A percentile compares a stretch with the other conserved stretches of the same genome.
Conservation (phyloP, 306 rosid species). For the Neltuma alba region DNA sequence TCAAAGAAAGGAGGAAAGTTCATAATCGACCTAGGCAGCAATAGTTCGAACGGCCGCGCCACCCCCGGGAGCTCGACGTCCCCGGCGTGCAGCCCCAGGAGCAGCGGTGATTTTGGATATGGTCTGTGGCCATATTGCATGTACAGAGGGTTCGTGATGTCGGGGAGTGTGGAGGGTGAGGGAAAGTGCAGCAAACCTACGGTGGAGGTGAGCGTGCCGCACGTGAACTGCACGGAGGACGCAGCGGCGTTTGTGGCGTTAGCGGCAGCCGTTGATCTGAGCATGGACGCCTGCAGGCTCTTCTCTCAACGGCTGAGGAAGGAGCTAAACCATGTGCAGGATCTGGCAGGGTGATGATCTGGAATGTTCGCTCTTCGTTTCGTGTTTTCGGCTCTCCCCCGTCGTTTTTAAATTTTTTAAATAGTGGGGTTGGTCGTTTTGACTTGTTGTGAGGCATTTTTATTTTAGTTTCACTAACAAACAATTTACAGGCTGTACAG, state of each 20-base stretch:
- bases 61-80: slow-evolving; percentile 55
- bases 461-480: slow-evolving; percentile 44
- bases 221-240: slow-evolving; percentile 68
- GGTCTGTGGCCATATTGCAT: slow-evolving; percentile 78
- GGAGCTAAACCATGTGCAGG: slow-evolving; percentile 55
- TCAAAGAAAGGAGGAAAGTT: slow-evolving; percentile 61
- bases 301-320: slow-evolving; percentile 66
- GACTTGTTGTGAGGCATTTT: slow-evolving; percentile 36
- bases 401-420: slow-evolving; percentile 23
- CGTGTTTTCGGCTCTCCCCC: slow-evolving; percentile 19
- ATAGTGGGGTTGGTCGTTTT: slow-evolving; percentile 33
- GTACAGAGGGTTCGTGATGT: slow-evolving; percentile 78
- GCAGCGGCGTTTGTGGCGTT: slow-evolving; percentile 65
- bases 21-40: slow-evolving; percentile 50
- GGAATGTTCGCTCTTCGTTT: slow-evolving; percentile 33
- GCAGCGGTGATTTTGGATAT: slow-evolving; percentile 79
- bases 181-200: slow-evolving; percentile 58
- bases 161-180: slow-evolving; percentile 60
- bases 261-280: slow-evolving; percentile 64
- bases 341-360: slow-evolving; percentile 36
- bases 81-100: slow-evolving; percentile 71
- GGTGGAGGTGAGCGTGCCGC: slow-evolving; percentile 64
- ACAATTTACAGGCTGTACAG: slow-evolving; percentile 60
- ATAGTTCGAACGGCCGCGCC: slow-evolving; percentile 31
- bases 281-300: slow-evolving; percentile 63